Evolutionary conservation across 192 early-diverging fungal genomes (phyloP).

Genomic region (Coemansia sp.): DNA sequence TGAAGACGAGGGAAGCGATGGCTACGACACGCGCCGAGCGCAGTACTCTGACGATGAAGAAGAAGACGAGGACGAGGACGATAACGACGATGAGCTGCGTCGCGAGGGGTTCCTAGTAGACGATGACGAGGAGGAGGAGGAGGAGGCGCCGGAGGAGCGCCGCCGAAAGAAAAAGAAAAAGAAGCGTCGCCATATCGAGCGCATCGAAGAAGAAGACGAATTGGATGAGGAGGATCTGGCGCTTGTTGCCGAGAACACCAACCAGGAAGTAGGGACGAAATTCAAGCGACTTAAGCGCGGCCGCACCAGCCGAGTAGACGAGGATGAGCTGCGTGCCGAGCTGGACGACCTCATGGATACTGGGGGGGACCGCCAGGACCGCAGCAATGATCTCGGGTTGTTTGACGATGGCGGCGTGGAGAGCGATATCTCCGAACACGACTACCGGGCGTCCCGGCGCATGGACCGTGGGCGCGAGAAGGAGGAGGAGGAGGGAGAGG

Average conservation of each 20-base stretch:
- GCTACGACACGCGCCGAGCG: conserved; percentile 34
- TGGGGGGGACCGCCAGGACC: conserved; percentile 17
- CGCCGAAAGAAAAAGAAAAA: conserved; percentile 50
- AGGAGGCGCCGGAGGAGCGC: conserved; percentile 59
- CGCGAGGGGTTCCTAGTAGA: conserved; percentile 74
- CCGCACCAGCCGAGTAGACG: conserved; percentile 56
- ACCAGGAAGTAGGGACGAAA: conserved; percentile 55
- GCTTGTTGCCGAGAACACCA: conserved; percentile 84
- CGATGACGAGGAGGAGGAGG: conserved; percentile 67
- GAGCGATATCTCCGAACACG: conserved; percentile 9
- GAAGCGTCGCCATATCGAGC: conserved; percentile 9
- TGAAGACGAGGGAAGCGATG: conserved; percentile 57
- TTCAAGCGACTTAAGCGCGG: conserved; percentile 78
- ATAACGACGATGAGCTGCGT: conserved; percentile 60
- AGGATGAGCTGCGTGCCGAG: conserved; percentile 47
- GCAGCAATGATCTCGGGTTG: conserved; percentile 36
- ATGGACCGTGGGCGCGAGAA: not conserved
- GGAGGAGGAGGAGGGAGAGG: not conserved
- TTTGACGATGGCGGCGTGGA: conserved; percentile 32
- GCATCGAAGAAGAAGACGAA: conserved; percentile 52
- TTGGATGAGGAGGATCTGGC: conserved; percentile 93
- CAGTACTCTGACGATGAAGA: conserved; percentile 52
- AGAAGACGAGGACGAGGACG: conserved; percentile 64
- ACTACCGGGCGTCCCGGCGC: conserved; percentile 22
- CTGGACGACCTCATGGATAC: conserved; percentile 32